Conservation (phyloP, 1,284 basidiomycete species). For the Spongispora temasekensis region DNA sequence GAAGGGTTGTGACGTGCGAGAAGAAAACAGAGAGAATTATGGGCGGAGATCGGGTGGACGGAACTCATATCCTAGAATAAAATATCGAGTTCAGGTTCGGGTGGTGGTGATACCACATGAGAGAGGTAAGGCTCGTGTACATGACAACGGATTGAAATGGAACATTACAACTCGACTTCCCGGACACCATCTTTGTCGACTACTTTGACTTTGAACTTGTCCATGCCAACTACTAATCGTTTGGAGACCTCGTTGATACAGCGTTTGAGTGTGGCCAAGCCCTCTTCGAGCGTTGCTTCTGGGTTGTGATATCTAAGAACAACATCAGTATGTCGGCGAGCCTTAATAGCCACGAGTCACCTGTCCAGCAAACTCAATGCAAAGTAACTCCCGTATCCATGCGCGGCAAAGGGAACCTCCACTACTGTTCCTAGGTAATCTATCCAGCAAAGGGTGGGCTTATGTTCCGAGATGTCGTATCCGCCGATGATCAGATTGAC, state of each 20-base stretch:
- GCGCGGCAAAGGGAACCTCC: conserved; percentile 91
- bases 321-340: conserved; percentile 13
- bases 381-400: conserved; percentile 95
- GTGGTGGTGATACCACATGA: not conserved
- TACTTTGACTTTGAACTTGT: conserved; percentile 85
- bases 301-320: conserved; percentile 77
- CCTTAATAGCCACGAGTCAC: too few species aligned
- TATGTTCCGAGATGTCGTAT: conserved; percentile 71
- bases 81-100: not conserved
- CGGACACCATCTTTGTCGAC: conserved; percentile 90
- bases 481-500: conserved; percentile 95
- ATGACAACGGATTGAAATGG: conserved; percentile 4
- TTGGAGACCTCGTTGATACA: conserved; percentile 90
- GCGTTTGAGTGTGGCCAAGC: conserved; percentile 78
- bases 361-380: conserved; percentile 90
- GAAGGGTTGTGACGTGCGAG: conserved; percentile 48
- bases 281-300: conserved; percentile 81
- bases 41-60: conserved; percentile 54
- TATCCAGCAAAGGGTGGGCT: conserved; percentile 90
- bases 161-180: conserved; percentile 63
- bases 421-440: conserved; percentile 93
- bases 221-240: conserved; percentile 82
- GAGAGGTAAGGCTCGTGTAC: conserved; percentile 5
- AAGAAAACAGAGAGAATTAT: conserved; percentile 54
- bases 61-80: conserved; percentile 29